Evolutionary conservation across 1,284 basidiomycete species (phyloP).

Genomic region (Schizophyllum amplum): DNA sequence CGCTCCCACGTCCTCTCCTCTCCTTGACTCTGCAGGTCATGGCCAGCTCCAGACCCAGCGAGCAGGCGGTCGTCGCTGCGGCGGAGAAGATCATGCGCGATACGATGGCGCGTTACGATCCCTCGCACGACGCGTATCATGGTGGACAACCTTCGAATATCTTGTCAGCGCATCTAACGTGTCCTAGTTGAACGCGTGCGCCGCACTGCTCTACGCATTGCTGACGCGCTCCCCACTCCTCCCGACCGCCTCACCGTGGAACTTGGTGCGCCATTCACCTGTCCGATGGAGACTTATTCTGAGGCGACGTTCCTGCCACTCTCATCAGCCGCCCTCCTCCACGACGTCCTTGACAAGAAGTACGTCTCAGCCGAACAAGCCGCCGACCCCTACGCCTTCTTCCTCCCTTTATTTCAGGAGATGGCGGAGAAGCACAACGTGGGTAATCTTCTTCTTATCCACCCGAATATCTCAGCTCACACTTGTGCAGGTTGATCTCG

Average conservation of each 20-base stretch:
- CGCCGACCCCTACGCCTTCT: constrained; percentile 55
- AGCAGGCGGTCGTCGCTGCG: constrained; percentile 34
- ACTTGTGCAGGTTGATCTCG: constrained; percentile 29
- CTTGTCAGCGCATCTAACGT: neutral
- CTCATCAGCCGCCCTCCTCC: constrained; percentile 65
- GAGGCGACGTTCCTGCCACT: constrained; percentile 20
- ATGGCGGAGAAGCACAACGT: constrained; percentile 34
- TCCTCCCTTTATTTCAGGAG: constrained; percentile 57
- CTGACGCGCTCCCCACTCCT: constrained; percentile 32
- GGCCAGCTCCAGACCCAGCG: neutral
- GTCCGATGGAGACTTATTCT: constrained; percentile 13
- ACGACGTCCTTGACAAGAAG: constrained; percentile 86
- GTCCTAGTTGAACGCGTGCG: constrained; percentile 73
- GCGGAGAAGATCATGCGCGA: constrained; percentile 69
- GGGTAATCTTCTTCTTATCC: neutral
- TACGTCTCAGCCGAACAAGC: constrained; percentile 56
- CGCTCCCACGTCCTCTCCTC: too few relatives aligned
- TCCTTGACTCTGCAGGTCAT: neutral
- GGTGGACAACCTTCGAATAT: constrained; percentile 37
- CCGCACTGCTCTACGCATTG: constrained; percentile 66
- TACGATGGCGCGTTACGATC: constrained; percentile 80
- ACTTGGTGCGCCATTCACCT: constrained; percentile 32
- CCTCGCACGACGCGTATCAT: constrained; percentile 86
- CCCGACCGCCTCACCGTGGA: constrained; percentile 74
- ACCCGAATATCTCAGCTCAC: neutral